Evolutionary conservation across 192 early-diverging fungal genomes (phyloP), one percentile per base, ranked within the genome.

Genomic region (Podila clonocystis): DNA sequence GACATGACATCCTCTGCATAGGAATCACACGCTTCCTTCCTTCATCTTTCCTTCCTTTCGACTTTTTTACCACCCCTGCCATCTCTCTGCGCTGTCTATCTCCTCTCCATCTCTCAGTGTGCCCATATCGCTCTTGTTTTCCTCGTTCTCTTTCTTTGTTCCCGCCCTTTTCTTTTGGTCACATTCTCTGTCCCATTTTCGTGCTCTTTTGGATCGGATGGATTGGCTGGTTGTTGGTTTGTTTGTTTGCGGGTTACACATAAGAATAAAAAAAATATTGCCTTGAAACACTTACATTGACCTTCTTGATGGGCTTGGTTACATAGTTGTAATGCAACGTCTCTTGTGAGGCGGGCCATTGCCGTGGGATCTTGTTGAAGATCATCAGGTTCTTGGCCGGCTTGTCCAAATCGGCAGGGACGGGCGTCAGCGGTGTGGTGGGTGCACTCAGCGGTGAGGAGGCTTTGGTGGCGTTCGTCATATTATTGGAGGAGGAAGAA

Each of bases 271-370:
- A 67, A 41, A 20, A 13, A 2, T 45, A 12, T 34, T 63, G 34
- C n/a, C n/a, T 38, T 45, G 45, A 19, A 48, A 55, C n/a, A 31
- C 73, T 74, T 68, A 79, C 65, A 2, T 65, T 60, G 49, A 62
- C 19, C 68, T 77, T 77, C 50, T 72, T 80, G 55, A 0, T 68
- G 7, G 34, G 45, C 48, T 68, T 72, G 36, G 65, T 20, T 9
- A 68, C 65, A 68, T 55, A 72, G 61, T 80, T 62, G 13, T 69
- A 62, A 60, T 73, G 70, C 31, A 80, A 73, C 45, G 77, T 80
- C 48, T 80, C 77, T 50, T 80, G 77, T 1, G 77, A 80, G 33
- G 77, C 62, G 9, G 77, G 77, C 77, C 77, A 80, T 24, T 80
- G 77, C 20, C 77, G 65, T 2, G 77, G 77, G 48, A 80, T 80